A percentile compares a stretch with the other conserved stretches of the same genome.
Conservation (phyloP, 768 basidiomycete species). For the Boletus rufocinnamomeus region DNA sequence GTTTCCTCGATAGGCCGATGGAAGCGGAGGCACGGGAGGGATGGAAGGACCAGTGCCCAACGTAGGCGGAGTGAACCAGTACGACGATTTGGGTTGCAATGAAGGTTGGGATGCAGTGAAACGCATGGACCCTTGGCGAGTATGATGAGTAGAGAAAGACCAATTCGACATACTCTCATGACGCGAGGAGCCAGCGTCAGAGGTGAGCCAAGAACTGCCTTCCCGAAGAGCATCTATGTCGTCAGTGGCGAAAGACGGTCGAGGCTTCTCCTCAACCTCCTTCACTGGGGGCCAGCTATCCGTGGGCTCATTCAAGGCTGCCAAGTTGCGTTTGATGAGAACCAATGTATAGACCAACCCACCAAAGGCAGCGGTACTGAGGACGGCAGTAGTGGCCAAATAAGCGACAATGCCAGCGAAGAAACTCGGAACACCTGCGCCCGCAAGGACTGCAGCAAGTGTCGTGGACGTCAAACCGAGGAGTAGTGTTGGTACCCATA, state of each 20-base stretch:
- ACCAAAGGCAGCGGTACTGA: constrained; percentile 56
- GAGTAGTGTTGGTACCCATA: constrained; percentile 66
- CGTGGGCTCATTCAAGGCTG: constrained; percentile 49
- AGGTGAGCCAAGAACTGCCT: constrained; percentile 82
- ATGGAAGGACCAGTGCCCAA: constrained; percentile 44
- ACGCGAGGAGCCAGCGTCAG: constrained; percentile 53
- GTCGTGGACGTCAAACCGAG: constrained; percentile 58
- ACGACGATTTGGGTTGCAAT: constrained; percentile 53
- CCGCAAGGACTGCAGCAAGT: constrained; percentile 58
- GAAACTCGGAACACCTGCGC: constrained; percentile 51
- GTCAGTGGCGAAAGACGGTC: constrained; percentile 68
- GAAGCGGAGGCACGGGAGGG: constrained; percentile 60
- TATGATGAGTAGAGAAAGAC: constrained; percentile 72
- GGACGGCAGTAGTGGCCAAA: constrained; percentile 49
- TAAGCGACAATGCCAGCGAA: constrained; percentile 66
- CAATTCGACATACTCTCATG: constrained; percentile 64
- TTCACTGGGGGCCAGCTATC: constrained; percentile 64
- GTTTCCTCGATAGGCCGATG: constrained; percentile 54
- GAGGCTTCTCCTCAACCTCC: constrained; percentile 52
- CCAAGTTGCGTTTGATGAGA: constrained; percentile 64
- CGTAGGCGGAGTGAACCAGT: constrained; percentile 58
- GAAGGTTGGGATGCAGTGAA: constrained; percentile 33
- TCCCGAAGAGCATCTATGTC: constrained; percentile 74
- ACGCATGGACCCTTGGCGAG: constrained; percentile 31
- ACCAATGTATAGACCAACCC: constrained; percentile 64